phyloP scores from a whole-genome alignment of 208 protist species.

The Phytomonas sp. region DNA sequence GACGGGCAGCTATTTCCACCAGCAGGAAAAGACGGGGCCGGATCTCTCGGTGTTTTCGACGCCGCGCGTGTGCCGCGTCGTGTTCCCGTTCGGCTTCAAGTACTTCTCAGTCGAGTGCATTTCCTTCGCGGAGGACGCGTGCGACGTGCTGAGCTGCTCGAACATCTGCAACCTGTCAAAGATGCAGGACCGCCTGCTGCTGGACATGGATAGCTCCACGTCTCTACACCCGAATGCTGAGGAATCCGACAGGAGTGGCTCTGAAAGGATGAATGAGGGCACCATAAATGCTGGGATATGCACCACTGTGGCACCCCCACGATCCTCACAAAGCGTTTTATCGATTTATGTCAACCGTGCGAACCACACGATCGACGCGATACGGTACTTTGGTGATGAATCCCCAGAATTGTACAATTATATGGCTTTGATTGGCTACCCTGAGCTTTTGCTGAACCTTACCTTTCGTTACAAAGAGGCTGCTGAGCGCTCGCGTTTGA shows the following conservation, averaged over 20 bases:
- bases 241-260: background rate
- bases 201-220: conserved; percentile 13
- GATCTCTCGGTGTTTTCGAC: conserved; percentile 10
- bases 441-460: conserved; percentile 77
- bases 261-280: background rate
- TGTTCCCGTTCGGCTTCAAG: conserved; percentile 46
- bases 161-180: conserved; percentile 31
- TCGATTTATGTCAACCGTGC: conserved; percentile 59
- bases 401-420: conserved; percentile 71
- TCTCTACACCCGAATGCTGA: background rate
- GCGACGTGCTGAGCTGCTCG: conserved; percentile 23
- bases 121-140: conserved; percentile 28
- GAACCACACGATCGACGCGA: conserved; percentile 58
- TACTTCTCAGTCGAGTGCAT: conserved; percentile 54
- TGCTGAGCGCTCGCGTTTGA: background rate
- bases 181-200: conserved; percentile 17
- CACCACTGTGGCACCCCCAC: background rate
- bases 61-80: conserved; percentile 25
- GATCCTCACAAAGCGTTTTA: conserved; percentile 31
- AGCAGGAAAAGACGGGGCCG: background rate
- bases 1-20: background rate
- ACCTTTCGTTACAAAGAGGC: conserved; percentile 72
- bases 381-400: conserved; percentile 79
- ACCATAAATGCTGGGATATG: background rate
- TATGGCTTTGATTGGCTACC: conserved; percentile 61